Conservation (phyloP, 83 land plant genomes). For the Picea abies region DNA sequence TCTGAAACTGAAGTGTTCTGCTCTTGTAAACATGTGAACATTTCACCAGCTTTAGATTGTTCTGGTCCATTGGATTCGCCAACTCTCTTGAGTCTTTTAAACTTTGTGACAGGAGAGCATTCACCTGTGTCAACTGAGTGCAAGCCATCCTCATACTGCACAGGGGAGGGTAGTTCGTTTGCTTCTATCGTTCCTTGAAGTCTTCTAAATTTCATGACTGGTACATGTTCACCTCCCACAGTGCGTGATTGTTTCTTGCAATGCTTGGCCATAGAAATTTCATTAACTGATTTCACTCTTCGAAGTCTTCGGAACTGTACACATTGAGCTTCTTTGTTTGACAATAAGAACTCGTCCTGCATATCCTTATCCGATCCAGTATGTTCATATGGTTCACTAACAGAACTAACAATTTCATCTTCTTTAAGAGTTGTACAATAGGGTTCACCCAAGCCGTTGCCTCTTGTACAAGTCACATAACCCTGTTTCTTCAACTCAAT, state of each 20-base stretch:
- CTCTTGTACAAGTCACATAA: background rate
- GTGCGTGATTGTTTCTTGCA: background rate
- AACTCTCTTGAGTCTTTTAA: background rate
- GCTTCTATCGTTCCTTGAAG: background rate
- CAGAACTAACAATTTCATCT: background rate
- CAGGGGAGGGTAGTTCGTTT: background rate
- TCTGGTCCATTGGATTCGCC: background rate
- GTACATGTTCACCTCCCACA: background rate
- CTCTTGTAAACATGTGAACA: background rate
- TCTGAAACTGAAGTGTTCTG: background rate
- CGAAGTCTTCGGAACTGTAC: background rate
- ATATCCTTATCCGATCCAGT: background rate
- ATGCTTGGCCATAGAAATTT: background rate
- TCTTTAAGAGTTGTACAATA: background rate
- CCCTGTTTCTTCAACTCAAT: background rate
- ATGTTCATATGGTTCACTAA: background rate
- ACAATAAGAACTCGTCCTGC: background rate
- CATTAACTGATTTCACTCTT: background rate
- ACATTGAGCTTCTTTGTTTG: background rate
- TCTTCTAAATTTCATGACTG: background rate
- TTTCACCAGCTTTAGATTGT: background rate
- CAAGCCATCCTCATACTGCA: background rate
- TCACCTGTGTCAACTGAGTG: background rate
- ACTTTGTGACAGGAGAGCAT: background rate
- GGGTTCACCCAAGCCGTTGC: too few species aligned